phyloP scores from a whole-genome alignment of 2,329 filamentous ascomycete species.

The Aspergillus spinulosporus region DNA sequence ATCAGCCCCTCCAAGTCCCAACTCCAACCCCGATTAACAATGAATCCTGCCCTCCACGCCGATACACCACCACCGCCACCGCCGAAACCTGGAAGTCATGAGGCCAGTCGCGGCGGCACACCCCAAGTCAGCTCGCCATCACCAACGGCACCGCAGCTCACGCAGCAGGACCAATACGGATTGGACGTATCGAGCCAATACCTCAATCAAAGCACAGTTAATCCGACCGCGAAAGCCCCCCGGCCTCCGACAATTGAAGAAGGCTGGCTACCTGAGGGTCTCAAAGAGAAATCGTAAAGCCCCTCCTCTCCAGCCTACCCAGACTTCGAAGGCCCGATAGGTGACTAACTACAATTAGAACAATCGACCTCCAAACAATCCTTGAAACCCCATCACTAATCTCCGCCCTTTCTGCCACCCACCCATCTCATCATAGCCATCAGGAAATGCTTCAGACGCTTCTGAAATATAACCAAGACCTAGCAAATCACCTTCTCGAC shows the following conservation, averaged over 20 bases:
- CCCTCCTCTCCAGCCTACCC: not conserved
- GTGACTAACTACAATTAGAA: constrained; percentile 23
- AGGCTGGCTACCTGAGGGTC: constrained; percentile 70
- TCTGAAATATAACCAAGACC: constrained; percentile 69
- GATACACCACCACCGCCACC: constrained; percentile 67
- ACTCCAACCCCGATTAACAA: constrained; percentile 17
- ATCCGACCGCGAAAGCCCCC: constrained; percentile 21
- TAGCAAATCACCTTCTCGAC: constrained; percentile 55
- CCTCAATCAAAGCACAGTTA: constrained; percentile 11
- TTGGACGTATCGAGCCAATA: constrained; percentile 15
- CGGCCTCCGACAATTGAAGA: constrained; percentile 54
- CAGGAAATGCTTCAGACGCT: constrained; percentile 64
- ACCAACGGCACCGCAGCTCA: constrained; percentile 46
- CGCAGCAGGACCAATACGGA: constrained; percentile 28
- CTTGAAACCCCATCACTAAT: constrained; percentile 69
- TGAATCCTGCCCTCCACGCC: constrained; percentile 44
- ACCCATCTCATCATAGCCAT: constrained; percentile 69
- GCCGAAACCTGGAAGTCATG: constrained; percentile 70
- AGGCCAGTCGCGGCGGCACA: constrained; percentile 66
- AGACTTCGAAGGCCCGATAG: constrained; percentile 18
- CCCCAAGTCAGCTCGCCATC: constrained; percentile 53
- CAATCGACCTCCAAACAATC: constrained; percentile 67
- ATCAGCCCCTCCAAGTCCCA: not conserved
- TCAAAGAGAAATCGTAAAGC: constrained; percentile 79
- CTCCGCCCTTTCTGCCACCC: constrained; percentile 71